Conservation (phyloP, 257 asterid genomes). For the Solanum pimpinellifolium region DNA sequence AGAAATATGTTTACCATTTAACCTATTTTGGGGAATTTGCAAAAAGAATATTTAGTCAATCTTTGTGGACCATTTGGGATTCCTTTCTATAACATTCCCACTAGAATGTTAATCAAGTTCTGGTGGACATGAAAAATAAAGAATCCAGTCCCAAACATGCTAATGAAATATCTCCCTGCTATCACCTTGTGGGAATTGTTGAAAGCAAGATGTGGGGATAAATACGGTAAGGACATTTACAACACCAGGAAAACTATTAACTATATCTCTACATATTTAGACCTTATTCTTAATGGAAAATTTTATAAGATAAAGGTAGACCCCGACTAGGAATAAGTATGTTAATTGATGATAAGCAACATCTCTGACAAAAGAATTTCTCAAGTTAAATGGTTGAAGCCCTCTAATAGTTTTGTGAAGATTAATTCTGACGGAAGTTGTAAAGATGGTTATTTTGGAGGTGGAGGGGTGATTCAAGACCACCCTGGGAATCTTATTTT, state of each 20-base stretch:
- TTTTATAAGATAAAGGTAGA: too few relatives aligned
- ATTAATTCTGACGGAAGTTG: not conserved
- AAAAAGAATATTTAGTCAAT: not conserved
- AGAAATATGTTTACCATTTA: not conserved
- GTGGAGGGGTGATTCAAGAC: not conserved
- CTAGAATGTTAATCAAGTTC: too few relatives aligned
- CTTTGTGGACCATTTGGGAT: not conserved
- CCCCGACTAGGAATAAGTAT: too few relatives aligned
- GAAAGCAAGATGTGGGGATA: not conserved
- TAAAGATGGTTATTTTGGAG: not conserved
- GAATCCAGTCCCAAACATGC: too few relatives aligned
- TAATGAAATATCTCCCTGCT: not conserved
- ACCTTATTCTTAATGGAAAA: too few relatives aligned
- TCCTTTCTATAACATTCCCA: not conserved
- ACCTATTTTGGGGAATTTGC: not conserved
- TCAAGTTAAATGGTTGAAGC: not conserved
- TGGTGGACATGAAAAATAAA: not conserved
- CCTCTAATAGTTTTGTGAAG: not conserved
- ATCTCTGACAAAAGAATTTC: too few relatives aligned
- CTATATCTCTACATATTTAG: not conserved
- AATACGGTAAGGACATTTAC: not conserved
- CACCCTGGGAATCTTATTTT: not conserved
- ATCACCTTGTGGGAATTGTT: not conserved
- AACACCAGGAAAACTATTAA: not conserved
- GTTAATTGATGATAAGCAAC: too few relatives aligned